Evolutionary conservation across 1,284 basidiomycete genomes (phyloP).

Genomic region (Heterobasidion irregulare): DNA sequence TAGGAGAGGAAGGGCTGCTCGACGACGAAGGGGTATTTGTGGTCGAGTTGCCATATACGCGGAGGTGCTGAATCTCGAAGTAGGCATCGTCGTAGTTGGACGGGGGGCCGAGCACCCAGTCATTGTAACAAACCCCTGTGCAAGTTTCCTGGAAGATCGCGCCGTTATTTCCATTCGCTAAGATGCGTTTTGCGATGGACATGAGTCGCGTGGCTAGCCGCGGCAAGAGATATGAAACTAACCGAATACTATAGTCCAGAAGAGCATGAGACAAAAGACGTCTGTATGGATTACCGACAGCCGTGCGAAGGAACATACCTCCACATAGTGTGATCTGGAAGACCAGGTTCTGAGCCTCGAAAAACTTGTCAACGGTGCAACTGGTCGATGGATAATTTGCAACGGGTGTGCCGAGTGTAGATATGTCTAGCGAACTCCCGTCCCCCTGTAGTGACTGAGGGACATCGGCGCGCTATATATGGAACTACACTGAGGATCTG

Average conservation of each 20-base stretch:
- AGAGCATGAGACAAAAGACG: not conserved
- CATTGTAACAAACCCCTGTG: constrained; percentile 57
- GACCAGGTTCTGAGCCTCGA: constrained; percentile 58
- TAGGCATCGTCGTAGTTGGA: constrained; percentile 64
- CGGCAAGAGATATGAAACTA: not conserved
- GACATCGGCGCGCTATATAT: constrained; percentile 36
- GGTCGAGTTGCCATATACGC: constrained; percentile 36
- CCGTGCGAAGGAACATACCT: constrained; percentile 27
- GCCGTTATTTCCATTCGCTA: not conserved
- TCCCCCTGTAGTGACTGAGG: constrained; percentile 48
- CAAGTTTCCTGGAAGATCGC: constrained; percentile 57
- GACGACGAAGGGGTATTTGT: not conserved
- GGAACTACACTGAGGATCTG: not conserved
- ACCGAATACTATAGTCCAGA: not conserved
- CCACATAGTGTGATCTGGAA: constrained; percentile 75
- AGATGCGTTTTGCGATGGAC: not conserved
- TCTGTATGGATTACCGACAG: not conserved
- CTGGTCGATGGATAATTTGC: constrained; percentile 57
- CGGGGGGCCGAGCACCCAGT: constrained; percentile 64
- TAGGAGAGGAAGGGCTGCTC: not conserved
- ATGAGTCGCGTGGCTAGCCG: too few relatives aligned
- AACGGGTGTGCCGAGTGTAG: constrained; percentile 55
- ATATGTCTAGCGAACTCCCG: constrained; percentile 50
- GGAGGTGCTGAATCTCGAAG: constrained; percentile 64
- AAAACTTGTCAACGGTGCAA: constrained; percentile 55